Percentiles rank a stretch among this genome's conserved stretches.
Evolutionary conservation across 2,329 filamentous ascomycete genomes (phyloP).

Genomic region (Sclerotinia nivalis): DNA sequence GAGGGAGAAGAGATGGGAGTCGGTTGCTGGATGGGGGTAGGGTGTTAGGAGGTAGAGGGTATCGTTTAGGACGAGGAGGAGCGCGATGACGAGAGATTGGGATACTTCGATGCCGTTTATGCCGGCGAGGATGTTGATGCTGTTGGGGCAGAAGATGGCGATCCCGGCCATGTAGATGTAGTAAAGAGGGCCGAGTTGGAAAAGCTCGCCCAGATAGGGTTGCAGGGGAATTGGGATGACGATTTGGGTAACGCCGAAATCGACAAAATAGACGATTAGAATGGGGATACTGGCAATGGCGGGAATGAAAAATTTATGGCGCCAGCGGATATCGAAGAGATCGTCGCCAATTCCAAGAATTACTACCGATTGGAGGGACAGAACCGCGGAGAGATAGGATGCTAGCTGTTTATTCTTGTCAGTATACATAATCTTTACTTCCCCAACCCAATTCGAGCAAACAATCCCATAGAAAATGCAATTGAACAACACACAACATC

Average conservation of each 20-base stretch:
- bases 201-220: slow-evolving; percentile 73
- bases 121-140: slow-evolving; percentile 99
- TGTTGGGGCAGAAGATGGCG: slow-evolving; percentile 97
- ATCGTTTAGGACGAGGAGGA: slow-evolving; percentile 84
- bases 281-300: slow-evolving; percentile 91
- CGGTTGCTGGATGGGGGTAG: slow-evolving; percentile 89
- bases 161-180: slow-evolving; percentile 96
- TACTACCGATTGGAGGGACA: slow-evolving; percentile 86
- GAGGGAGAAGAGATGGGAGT: slow-evolving; percentile 93
- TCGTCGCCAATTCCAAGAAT: slow-evolving; percentile 94
- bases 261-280: slow-evolving; percentile 95
- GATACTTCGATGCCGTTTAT: slow-evolving; percentile 97
- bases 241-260: slow-evolving; percentile 95
- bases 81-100: slow-evolving; percentile 87
- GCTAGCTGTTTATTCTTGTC: slow-evolving; percentile 63
- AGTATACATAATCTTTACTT: not conserved
- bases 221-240: slow-evolving; percentile 86
- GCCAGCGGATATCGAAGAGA: slow-evolving; percentile 96
- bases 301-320: slow-evolving; percentile 97
- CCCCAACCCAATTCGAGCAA: not conserved
- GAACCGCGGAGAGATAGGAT: slow-evolving; percentile 89
- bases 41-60: slow-evolving; percentile 79
- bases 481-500: too few species aligned
- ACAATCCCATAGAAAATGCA: not conserved
- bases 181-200: slow-evolving; percentile 82